phyloP scores from a whole-genome alignment of 148 eudicot genomes.

The Rheum nobile region DNA sequence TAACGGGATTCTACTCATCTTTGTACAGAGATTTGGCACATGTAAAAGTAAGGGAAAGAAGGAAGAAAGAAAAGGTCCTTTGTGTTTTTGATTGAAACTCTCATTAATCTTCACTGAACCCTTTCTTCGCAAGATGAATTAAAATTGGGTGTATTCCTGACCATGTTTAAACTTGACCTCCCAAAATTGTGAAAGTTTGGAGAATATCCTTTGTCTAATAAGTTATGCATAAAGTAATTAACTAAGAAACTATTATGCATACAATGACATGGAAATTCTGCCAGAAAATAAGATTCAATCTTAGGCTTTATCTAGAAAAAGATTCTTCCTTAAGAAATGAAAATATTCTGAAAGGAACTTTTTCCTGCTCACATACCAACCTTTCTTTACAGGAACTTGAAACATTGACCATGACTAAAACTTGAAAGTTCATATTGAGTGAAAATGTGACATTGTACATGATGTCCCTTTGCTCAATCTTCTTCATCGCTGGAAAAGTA shows the following conservation, averaged over 20 bases:
- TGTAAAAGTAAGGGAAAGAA: neutral
- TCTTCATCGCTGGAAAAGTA: conserved; percentile 46
- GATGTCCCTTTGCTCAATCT: conserved; percentile 13
- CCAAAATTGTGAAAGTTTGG: neutral
- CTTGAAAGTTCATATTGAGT: neutral
- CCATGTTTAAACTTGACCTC: neutral
- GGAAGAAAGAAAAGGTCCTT: neutral
- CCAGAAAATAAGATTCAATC: neutral
- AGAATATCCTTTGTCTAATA: neutral
- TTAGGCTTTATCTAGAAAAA: too few species aligned
- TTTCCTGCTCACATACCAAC: neutral
- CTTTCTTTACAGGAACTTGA: neutral
- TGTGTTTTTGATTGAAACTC: neutral
- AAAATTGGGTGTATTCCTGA: neutral
- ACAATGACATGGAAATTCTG: neutral
- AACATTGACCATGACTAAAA: neutral
- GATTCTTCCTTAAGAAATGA: too few species aligned
- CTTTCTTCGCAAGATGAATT: neutral
- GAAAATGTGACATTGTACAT: neutral
- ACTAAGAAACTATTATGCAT: neutral
- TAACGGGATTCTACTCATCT: neutral
- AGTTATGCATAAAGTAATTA: neutral
- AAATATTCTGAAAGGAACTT: neutral
- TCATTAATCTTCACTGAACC: too few species aligned
- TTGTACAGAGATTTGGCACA: neutral